These are phyloP conservation scores for Entamoeba histolytica DNA, from an alignment of 208 protist genomes.

Conservation along the genomic window DNA sequence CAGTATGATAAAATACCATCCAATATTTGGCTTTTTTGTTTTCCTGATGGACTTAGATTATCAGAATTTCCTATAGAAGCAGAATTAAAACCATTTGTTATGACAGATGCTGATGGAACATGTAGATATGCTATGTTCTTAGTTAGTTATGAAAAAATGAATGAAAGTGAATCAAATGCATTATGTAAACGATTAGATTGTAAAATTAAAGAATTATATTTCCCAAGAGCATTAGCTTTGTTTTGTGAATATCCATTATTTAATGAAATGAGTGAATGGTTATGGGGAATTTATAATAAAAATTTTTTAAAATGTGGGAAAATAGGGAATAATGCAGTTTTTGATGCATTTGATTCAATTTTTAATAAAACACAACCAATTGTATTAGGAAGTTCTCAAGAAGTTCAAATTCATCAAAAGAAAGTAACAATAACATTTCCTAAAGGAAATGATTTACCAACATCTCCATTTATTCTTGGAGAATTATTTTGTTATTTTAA, in stretches of 20 bases:
- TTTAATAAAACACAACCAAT: not conserved
- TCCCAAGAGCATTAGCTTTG: not conserved
- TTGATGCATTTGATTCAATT: not conserved
- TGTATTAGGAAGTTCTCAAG: not conserved
- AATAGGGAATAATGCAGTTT: not conserved
- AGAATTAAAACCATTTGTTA: not conserved
- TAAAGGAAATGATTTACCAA: not conserved
- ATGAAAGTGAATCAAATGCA: not conserved
- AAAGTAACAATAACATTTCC: not conserved
- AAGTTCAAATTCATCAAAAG: not conserved
- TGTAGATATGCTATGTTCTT: not conserved
- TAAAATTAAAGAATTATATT: not conserved
- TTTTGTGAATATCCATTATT: not conserved
- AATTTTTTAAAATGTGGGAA: not conserved
- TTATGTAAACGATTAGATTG: not conserved
- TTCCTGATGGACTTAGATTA: not conserved
- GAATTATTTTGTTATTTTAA: not conserved
- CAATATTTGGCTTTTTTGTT: not conserved
- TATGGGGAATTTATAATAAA: not conserved
- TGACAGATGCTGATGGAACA: not conserved
- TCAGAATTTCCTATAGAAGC: not conserved
- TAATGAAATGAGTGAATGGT: not conserved
- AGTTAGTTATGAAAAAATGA: not conserved
- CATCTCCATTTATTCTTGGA: not conserved
- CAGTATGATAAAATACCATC: not conserved